phyloP scores from a whole-genome alignment of 2,329 filamentous ascomycete species.

The Tolypocladium amazonense region DNA sequence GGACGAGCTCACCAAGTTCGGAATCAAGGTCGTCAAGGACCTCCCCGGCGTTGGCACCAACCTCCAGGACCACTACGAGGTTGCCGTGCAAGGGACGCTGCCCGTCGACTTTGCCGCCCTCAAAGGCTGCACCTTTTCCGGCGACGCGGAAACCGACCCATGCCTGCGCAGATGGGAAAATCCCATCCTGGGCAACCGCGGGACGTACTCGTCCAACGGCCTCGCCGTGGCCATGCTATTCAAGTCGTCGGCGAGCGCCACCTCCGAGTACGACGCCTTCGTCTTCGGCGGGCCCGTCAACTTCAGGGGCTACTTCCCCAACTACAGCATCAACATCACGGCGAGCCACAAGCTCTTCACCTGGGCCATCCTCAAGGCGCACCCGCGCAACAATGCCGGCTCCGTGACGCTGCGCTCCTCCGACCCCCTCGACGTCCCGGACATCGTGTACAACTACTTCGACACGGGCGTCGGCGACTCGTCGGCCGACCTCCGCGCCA shows the following conservation, averaged over 20 bases:
- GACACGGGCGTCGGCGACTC: slow-evolving; percentile 36
- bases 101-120: slow-evolving; percentile 3
- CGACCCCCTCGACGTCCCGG: slow-evolving; percentile 52
- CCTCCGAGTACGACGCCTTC: slow-evolving; percentile 17
- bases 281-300: slow-evolving; percentile 16
- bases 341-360: slow-evolving; percentile 23
- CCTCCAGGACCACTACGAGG: slow-evolving; percentile 19
- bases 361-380: slow-evolving; percentile 41
- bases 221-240: slow-evolving; percentile 11
- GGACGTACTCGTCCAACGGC: slow-evolving; percentile 13
- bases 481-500: slow-evolving; percentile 37
- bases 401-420: slow-evolving; percentile 48
- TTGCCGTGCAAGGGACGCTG: slow-evolving; percentile 9
- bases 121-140: slow-evolving; percentile 16
- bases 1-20: slow-evolving; percentile 25
- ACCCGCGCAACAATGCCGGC: slow-evolving; percentile 51
- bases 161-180: slow-evolving; percentile 22
- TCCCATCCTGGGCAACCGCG: slow-evolving; percentile 4
- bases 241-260: slow-evolving; percentile 16
- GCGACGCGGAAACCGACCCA: slow-evolving; percentile 16
- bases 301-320: slow-evolving; percentile 18
- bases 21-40: slow-evolving; percentile 42
- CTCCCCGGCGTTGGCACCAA: slow-evolving; percentile 54
- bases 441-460: slow-evolving; percentile 54
- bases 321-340: slow-evolving; percentile 10